A percentile compares a stretch with the other conserved stretches of the same genome.
These are phyloP conservation scores for Diospyros lotus DNA, from an alignment of 148 eudicot genomes.

Conservation along the genomic window DNA sequence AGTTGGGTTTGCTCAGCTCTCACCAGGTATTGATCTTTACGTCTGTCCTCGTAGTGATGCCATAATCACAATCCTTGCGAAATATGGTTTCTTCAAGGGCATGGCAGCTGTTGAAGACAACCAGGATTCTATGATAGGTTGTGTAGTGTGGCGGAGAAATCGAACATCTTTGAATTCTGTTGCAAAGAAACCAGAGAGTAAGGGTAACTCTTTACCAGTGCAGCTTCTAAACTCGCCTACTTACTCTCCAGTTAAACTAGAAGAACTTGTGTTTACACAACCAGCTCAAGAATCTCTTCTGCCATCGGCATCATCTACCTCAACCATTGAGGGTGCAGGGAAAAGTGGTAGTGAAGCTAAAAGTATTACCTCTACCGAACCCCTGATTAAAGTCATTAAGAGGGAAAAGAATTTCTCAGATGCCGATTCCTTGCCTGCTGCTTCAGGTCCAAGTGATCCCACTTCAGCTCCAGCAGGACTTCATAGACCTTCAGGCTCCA, in stretches of 20 bases:
- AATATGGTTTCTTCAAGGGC: conserved; percentile 69
- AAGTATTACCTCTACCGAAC: conserved; percentile 8
- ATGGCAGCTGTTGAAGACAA: conserved; percentile 44
- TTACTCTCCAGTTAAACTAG: conserved; percentile 13
- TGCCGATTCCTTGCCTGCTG: background rate
- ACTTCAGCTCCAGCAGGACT: conserved; percentile 6
- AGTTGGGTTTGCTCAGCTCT: conserved; percentile 64
- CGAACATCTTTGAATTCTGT: conserved; percentile 27
- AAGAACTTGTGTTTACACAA: conserved; percentile 19
- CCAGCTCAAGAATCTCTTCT: conserved; percentile 20
- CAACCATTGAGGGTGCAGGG: conserved; percentile 7
- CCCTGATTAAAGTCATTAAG: conserved; percentile 1
- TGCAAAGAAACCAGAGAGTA: conserved; percentile 24
- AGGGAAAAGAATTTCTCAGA: background rate
- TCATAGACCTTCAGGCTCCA: conserved; percentile 6
- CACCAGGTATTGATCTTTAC: conserved; percentile 57
- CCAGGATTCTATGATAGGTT: conserved; percentile 55
- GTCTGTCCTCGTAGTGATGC: conserved; percentile 64
- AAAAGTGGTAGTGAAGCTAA: conserved; percentile 20
- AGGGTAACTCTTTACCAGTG: conserved; percentile 15
- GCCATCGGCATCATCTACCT: conserved; percentile 1
- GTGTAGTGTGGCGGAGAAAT: conserved; percentile 72
- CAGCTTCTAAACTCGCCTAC: conserved; percentile 29
- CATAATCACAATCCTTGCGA: conserved; percentile 61
- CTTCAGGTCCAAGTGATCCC: background rate